A percentile compares a stretch with the other conserved stretches of the same genome.
These are phyloP conservation scores for Eucalyptus marginata DNA, from an alignment of 345 rosid genomes.

Conservation along the genomic window DNA sequence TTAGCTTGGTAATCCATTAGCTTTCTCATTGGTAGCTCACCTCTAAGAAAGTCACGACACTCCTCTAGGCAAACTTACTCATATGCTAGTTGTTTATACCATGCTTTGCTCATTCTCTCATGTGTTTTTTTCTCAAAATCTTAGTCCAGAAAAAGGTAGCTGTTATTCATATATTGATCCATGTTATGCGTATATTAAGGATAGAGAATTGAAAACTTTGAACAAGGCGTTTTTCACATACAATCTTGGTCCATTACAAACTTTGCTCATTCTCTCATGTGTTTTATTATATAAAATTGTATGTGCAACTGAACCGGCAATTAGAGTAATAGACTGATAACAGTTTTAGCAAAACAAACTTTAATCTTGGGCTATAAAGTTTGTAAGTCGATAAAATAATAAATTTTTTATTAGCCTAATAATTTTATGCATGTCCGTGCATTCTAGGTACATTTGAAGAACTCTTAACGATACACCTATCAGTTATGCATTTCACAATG, in stretches of 20 bases:
- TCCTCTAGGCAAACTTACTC: neutral
- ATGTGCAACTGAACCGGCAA: neutral
- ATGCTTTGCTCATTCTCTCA: neutral
- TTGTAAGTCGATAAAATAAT: neutral
- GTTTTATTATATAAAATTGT: neutral
- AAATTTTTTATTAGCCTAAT: neutral
- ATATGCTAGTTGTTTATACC: neutral
- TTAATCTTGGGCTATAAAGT: neutral
- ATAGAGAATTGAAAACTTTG: neutral
- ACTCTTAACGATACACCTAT: neutral
- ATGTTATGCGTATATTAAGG: neutral
- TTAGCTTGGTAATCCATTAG: neutral
- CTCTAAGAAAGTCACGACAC: neutral
- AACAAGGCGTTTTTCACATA: neutral
- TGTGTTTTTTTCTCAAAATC: neutral
- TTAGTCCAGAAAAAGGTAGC: neutral
- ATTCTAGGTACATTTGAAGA: neutral
- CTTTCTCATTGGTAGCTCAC: neutral
- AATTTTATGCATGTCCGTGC: neutral
- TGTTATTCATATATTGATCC: neutral
- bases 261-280: too few species aligned
- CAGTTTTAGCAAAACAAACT: neutral
- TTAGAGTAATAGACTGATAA: neutral
- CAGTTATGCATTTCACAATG: neutral
- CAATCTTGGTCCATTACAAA: too few species aligned